A percentile compares a stretch with the other conserved stretches of the same genome.
Conservation (phyloP, 2,329 filamentous ascomycete species). For the Teratosphaeria destructans region DNA sequence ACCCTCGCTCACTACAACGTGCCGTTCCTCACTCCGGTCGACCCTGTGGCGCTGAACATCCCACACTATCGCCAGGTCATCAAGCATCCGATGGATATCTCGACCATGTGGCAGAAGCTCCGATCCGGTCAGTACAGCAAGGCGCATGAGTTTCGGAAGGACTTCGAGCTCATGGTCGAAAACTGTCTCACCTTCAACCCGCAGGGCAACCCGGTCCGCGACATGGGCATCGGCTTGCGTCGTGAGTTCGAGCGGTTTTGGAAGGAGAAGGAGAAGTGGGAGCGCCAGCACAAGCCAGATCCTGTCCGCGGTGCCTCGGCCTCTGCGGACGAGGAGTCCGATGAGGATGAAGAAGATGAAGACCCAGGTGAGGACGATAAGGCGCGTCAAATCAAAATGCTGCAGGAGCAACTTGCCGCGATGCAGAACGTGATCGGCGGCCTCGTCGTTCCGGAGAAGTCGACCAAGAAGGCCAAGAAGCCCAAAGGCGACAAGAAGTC, state of each 20-base stretch:
- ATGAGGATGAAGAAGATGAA: constrained; percentile 50
- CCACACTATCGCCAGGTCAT: constrained; percentile 88
- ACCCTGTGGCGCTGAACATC: constrained; percentile 87
- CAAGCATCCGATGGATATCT: constrained; percentile 93
- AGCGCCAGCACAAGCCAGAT: constrained; percentile 61
- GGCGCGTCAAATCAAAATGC: constrained; percentile 51
- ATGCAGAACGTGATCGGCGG: constrained; percentile 40
- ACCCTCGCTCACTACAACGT: constrained; percentile 59
- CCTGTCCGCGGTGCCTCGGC: constrained; percentile 56
- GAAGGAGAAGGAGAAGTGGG: constrained; percentile 69
- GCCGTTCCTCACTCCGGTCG: constrained; percentile 75
- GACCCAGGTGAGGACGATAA: constrained; percentile 30
- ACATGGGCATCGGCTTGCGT: constrained; percentile 62
- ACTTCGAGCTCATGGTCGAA: constrained; percentile 70
- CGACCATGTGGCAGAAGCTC: constrained; percentile 70
- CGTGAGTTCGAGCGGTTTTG: constrained; percentile 66
- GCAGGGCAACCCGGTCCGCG: constrained; percentile 62
- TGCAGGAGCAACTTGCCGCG: constrained; percentile 55
- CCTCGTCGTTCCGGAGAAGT: constrained; percentile 20
- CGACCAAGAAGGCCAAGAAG: constrained; percentile 29
- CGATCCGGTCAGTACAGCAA: constrained; percentile 68
- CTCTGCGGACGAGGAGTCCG: constrained; percentile 58
- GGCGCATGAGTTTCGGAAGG: constrained; percentile 75
- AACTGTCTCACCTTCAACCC: constrained; percentile 93
- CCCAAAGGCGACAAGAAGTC: constrained; percentile 8